Evolutionary conservation across 2,329 filamentous ascomycete genomes (phyloP), one percentile per base, ranked within the genome.

Genomic region (Ceratocystis huliohia): DNA sequence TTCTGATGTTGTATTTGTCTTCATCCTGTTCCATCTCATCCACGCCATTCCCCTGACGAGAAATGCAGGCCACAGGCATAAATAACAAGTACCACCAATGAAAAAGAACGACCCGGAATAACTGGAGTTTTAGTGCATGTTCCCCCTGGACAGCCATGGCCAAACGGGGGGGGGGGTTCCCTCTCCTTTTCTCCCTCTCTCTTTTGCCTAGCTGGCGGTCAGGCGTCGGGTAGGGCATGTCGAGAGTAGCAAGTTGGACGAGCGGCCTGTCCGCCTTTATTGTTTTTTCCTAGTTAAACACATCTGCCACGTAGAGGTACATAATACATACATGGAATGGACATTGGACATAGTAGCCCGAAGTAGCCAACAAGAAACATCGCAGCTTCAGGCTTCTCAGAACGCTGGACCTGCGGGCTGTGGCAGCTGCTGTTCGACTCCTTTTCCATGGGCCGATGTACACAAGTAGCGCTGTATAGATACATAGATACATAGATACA

Each of bases 91-190:
- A 48, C 45, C n/a, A 20, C 17, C n/a, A n/a, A 50, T 22, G n/a
- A n/a, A 22, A 48, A 30, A 46, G 41, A 63, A 48, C 46, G 41
- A n/a, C 22, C 61, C 61, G 53, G 53, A 57, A 57, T 22, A 57
- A 5, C 53, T 33, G 25, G 53, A 57, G 53, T 7, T 41, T 41
- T 41, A 25, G 28, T 25, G 7, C 13, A 8, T 20, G 7, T 53
- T 53, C 20, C 48, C 48, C 48, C 48, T 53, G 22, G 48, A 53
- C 13, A 53, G 28, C 48, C 15, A 33, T n/a, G 46, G 22, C 46
- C 20, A 30, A 17, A 20, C 7, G 28, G 25, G 25, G 48, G 25
- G 25, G 25, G 25, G 30, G 30, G n/a, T 5, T 10, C 17, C 7
- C 15, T 59, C 53, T 37, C 53, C 53, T 59, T 59, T 59, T 59